Evolutionary conservation across 106 monocot species (phyloP).

Genomic region (Allium sativum): DNA sequence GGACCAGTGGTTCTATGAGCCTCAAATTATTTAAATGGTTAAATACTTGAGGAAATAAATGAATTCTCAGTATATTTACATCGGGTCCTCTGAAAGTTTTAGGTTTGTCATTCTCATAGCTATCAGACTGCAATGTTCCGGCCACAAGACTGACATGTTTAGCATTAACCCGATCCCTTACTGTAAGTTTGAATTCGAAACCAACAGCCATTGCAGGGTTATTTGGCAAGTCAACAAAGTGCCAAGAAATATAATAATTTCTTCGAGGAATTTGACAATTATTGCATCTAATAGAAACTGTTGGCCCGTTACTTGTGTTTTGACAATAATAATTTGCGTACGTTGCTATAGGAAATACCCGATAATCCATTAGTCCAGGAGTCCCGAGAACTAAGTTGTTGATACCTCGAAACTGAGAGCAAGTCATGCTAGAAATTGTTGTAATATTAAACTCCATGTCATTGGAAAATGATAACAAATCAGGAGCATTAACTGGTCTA

Average conservation of each 20-base stretch:
- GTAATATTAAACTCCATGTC: constrained; percentile 93
- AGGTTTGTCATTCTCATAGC: constrained; percentile 23
- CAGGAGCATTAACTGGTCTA: constrained; percentile 70
- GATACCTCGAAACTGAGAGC: constrained; percentile 66
- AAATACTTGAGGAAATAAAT: constrained; percentile 72
- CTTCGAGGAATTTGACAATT: constrained; percentile 63
- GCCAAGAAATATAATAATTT: constrained; percentile 80
- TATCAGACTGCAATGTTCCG: constrained; percentile 48
- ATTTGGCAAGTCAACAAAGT: constrained; percentile 85
- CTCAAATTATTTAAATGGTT: constrained; percentile 42
- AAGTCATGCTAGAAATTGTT: constrained; percentile 79
- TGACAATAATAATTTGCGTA: constrained; percentile 49
- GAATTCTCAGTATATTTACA: constrained; percentile 68
- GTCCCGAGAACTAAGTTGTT: constrained; percentile 46
- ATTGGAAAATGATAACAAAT: constrained; percentile 70
- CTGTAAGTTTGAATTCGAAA: constrained; percentile 75
- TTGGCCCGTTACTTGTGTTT: constrained; percentile 77
- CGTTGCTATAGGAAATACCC: constrained; percentile 43
- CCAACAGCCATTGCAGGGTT: constrained; percentile 81
- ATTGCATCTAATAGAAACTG: constrained; percentile 67
- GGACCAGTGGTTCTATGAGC: constrained; percentile 73
- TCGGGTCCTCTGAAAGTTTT: constrained; percentile 70
- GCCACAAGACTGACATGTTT: constrained; percentile 62
- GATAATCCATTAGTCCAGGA: constrained; percentile 67
- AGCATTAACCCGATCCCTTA: constrained; percentile 46